These are phyloP conservation scores for Ampelomyces quisqualis DNA, from an alignment of 2,329 filamentous ascomycete species.

Conservation along the genomic window DNA sequence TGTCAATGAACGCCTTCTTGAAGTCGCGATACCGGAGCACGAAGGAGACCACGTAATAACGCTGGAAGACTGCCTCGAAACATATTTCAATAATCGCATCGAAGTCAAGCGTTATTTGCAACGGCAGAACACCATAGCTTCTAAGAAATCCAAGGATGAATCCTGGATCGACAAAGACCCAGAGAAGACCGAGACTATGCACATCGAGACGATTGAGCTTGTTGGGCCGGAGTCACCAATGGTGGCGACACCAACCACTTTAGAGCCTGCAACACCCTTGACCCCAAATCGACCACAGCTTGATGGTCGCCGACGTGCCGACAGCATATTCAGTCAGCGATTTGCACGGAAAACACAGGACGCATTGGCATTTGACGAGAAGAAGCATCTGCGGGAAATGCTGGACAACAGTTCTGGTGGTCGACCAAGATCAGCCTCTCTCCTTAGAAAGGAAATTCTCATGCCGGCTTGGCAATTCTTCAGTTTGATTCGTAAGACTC, in stretches of 20 bases:
- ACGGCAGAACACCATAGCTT: conserved; percentile 59
- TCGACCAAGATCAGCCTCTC: conserved; percentile 43
- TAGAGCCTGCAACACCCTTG: conserved; percentile 27
- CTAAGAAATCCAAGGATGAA: conserved; percentile 42
- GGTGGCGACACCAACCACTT: conserved; percentile 35
- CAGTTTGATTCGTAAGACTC: conserved; percentile 75
- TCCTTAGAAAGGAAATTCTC: conserved; percentile 73
- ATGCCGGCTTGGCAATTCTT: conserved; percentile 99
- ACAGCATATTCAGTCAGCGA: conserved; percentile 54
- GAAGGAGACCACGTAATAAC: conserved; percentile 68
- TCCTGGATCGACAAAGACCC: conserved; percentile 31
- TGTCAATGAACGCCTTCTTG: conserved; percentile 84
- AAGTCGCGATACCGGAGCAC: conserved; percentile 83
- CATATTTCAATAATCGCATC: conserved; percentile 92
- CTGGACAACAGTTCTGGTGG: conserved; percentile 34
- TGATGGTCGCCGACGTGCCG: conserved; percentile 45
- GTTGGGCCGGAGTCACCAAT: conserved; percentile 36
- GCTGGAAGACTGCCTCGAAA: conserved; percentile 86
- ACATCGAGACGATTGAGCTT: conserved; percentile 50
- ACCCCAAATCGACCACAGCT: conserved; percentile 29
- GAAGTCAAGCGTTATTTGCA: conserved; percentile 79
- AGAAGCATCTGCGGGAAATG: conserved; percentile 48
- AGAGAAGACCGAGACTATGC: conserved; percentile 42
- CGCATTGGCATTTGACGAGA: conserved; percentile 54
- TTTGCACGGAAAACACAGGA: conserved; percentile 47